Percentiles rank a stretch among this genome's conserved stretches.
These are phyloP conservation scores for Carex sylvatica DNA, from an alignment of 202 grass and related monocot genomes.

Conservation along the genomic window DNA sequence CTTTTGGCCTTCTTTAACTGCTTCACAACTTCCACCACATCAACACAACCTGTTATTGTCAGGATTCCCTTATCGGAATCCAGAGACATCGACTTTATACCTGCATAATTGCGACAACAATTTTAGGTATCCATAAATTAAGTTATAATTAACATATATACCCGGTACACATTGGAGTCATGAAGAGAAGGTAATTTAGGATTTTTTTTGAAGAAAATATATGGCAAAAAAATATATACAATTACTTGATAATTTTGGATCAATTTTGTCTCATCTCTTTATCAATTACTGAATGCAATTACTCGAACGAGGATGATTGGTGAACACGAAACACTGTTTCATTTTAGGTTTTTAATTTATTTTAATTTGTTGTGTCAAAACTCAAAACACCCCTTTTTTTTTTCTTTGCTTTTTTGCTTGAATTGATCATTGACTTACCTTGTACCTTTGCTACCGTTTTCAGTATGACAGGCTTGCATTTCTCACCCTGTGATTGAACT, in stretches of 20 bases:
- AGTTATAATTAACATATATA: background rate
- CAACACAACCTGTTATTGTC: constrained; percentile 61
- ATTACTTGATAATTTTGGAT: background rate
- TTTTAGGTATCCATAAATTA: background rate
- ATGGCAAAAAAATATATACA: background rate
- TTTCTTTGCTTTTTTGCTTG: background rate
- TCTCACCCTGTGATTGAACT: constrained; percentile 35
- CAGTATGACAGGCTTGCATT: constrained; percentile 56
- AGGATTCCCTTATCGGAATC: constrained; percentile 59
- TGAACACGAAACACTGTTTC: background rate
- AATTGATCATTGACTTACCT: constrained; percentile 31
- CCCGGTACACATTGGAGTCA: background rate
- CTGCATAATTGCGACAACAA: constrained; percentile 14
- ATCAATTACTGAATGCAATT: no score
- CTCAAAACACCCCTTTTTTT: background rate
- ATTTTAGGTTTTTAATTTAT: background rate
- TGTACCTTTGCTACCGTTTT: constrained; percentile 37
- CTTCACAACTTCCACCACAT: constrained; percentile 52
- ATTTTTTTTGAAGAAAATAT: background rate
- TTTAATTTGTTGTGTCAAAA: background rate
- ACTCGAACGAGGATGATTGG: no score
- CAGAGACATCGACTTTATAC: constrained; percentile 58
- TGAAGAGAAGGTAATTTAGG: background rate
- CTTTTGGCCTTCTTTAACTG: constrained; percentile 46
- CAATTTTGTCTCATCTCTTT: background rate